Percentiles rank a stretch among this genome's conserved stretches.
Conservation (phyloP, 1,139 yeast genomes). For the Yamadazyma dushanensis region DNA sequence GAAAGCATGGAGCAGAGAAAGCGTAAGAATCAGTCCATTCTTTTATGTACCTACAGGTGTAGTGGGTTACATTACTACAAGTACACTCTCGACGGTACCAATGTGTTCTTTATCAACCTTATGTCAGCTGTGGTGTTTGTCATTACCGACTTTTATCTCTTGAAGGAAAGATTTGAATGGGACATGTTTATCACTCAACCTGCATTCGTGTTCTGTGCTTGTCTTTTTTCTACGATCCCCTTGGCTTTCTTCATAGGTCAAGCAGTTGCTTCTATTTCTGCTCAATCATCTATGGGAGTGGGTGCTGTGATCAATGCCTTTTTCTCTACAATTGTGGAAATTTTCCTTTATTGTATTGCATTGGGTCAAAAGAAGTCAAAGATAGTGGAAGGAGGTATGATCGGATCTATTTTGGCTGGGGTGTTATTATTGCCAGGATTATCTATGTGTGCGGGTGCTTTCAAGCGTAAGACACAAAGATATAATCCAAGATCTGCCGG, state of each 20-base stretch:
- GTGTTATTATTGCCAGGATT: constrained; percentile 88
- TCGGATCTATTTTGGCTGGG: constrained; percentile 93
- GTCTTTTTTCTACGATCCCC: constrained; percentile 85
- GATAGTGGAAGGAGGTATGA: constrained; percentile 95
- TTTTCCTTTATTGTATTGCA: constrained; percentile 90
- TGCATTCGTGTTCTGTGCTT: constrained; percentile 65
- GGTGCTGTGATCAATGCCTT: constrained; percentile 99
- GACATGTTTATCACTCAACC: constrained; percentile 58
- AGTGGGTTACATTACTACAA: constrained; percentile 92
- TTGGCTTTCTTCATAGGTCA: constrained; percentile 97
- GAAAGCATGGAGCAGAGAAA: constrained; percentile 23
- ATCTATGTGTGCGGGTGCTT: constrained; percentile 97
- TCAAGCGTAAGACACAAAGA: constrained; percentile 86
- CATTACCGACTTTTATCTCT: constrained; percentile 70
- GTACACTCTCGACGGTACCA: constrained; percentile 94
- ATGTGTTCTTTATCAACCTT: constrained; percentile 85
- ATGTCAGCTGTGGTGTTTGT: constrained; percentile 79
- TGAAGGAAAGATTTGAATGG: constrained; percentile 53
- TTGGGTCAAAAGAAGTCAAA: constrained; percentile 80
- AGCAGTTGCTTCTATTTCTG: constrained; percentile 97
- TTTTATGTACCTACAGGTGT: constrained; percentile 86
- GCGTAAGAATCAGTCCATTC: constrained; percentile 42
- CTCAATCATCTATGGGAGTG: constrained; percentile 98
- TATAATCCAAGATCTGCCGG: constrained; percentile 97
- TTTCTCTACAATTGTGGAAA: constrained; percentile 93